Evolutionary conservation across 2,329 filamentous ascomycete genomes (phyloP).

Genomic region (Davidsoniella eucalypti): DNA sequence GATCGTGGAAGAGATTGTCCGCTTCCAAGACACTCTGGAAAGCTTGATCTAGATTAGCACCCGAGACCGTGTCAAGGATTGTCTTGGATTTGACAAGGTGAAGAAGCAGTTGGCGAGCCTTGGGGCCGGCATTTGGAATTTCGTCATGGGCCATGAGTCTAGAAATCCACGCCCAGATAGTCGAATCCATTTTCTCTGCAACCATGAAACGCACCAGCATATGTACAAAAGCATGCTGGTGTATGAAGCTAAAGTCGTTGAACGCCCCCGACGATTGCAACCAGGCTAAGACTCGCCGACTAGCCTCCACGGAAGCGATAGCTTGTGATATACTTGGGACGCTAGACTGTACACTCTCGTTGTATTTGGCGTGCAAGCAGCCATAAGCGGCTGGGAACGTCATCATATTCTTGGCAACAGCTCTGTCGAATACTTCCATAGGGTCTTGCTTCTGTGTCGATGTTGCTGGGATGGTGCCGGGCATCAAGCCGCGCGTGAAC

Average conservation of each 20-base stretch:
- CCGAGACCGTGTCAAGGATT: slow-evolving; percentile 12
- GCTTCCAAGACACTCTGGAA: slow-evolving; percentile 32
- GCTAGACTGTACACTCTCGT: slow-evolving; percentile 23
- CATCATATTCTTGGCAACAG: slow-evolving; percentile 40
- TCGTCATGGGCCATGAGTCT: slow-evolving; percentile 21
- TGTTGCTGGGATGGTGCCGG: slow-evolving; percentile 14
- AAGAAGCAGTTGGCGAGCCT: slow-evolving; percentile 21
- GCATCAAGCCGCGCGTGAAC: slow-evolving; percentile 25
- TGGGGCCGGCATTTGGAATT: slow-evolving; percentile 14
- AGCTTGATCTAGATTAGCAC: slow-evolving; percentile 30
- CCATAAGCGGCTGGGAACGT: slow-evolving; percentile 35
- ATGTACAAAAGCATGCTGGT: slow-evolving; percentile 22
- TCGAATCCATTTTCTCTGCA: slow-evolving; percentile 33
- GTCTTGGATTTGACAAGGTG: slow-evolving; percentile 28
- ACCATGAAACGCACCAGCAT: slow-evolving; percentile 33
- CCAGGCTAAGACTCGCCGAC: slow-evolving; percentile 35
- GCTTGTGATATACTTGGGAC: slow-evolving; percentile 19
- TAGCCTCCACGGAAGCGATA: slow-evolving; percentile 28
- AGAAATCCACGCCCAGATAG: slow-evolving; percentile 37
- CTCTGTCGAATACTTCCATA: slow-evolving; percentile 39
- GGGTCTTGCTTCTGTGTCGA: slow-evolving; percentile 23
- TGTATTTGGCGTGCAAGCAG: slow-evolving; percentile 32
- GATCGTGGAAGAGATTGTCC: slow-evolving; percentile 25
- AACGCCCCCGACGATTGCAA: slow-evolving; percentile 34
- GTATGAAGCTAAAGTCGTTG: slow-evolving; percentile 29